These are phyloP conservation scores for Hypericum androsaemum DNA, from an alignment of 345 rosid species.

Conservation along the genomic window DNA sequence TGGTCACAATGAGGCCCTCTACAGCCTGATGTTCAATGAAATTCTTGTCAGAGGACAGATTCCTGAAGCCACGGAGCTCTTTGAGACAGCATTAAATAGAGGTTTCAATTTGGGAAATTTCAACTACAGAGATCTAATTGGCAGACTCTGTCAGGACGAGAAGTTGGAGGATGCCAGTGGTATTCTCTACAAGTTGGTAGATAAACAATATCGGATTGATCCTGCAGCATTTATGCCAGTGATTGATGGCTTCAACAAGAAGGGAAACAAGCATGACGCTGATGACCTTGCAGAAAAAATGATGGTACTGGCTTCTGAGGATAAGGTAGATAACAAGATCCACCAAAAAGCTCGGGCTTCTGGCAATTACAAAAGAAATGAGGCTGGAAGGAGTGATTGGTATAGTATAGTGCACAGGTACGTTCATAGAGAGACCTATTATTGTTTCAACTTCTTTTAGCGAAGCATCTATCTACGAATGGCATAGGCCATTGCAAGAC, in stretches of 20 bases:
- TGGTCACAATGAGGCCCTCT: slow-evolving; percentile 77
- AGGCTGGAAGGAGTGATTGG: slow-evolving; percentile 47
- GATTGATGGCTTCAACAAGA: slow-evolving; percentile 61
- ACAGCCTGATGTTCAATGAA: slow-evolving; percentile 72
- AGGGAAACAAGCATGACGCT: slow-evolving; percentile 63
- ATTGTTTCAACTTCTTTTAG: too few relatives aligned
- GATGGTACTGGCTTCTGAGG: slow-evolving; percentile 72
- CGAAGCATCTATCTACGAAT: too few relatives aligned
- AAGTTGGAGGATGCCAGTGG: slow-evolving; percentile 54
- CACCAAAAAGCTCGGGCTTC: slow-evolving; percentile 19
- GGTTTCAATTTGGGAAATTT: slow-evolving; percentile 54
- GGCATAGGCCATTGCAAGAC: too few relatives aligned
- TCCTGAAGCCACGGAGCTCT: slow-evolving; percentile 51
- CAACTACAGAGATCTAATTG: slow-evolving; percentile 57
- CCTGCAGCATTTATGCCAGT: slow-evolving; percentile 87
- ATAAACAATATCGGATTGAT: slow-evolving; percentile 60
- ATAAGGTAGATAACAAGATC: slow-evolving; percentile 32
- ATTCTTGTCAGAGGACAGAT: slow-evolving; percentile 54
- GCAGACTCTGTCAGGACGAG: slow-evolving; percentile 55
- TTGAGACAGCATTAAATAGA: slow-evolving; percentile 63
- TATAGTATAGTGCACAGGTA: slow-evolving; percentile 63
- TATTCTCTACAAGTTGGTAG: slow-evolving; percentile 53
- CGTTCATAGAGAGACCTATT: slow-evolving; percentile 4
- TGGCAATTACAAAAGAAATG: slow-evolving; percentile 25
- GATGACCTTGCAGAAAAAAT: slow-evolving; percentile 69